phyloP scores from a whole-genome alignment of 208 protist genomes.

The Acanthamoeba healyi region DNA sequence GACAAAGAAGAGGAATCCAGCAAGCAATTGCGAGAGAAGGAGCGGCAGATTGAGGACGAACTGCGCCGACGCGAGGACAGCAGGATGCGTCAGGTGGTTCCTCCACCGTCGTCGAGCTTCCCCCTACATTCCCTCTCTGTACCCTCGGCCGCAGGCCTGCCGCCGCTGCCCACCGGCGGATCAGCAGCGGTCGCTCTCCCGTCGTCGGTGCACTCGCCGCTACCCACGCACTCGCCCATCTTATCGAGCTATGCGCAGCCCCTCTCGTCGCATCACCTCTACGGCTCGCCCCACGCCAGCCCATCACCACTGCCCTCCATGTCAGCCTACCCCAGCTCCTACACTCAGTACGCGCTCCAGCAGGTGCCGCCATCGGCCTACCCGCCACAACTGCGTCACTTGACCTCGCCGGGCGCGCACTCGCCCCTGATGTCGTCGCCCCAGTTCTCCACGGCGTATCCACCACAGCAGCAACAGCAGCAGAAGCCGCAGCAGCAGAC shows the following conservation, averaged over 20 bases:
- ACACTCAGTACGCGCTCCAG: slow-evolving; percentile 56
- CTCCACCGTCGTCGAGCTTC: slow-evolving; percentile 23
- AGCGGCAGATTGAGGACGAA: slow-evolving; percentile 20
- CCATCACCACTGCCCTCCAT: background rate
- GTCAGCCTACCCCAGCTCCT: slow-evolving; percentile 19
- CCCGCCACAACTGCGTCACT: slow-evolving; percentile 18
- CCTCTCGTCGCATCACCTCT: background rate
- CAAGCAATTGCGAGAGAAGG: slow-evolving; percentile 9
- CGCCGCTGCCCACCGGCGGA: slow-evolving; percentile 35
- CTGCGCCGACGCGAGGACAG: slow-evolving; percentile 23
- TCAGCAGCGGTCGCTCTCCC: background rate
- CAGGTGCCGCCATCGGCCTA: slow-evolving; percentile 41
- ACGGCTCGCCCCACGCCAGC: background rate
- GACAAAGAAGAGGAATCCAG: slow-evolving; percentile 15
- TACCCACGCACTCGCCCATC: slow-evolving; percentile 36
- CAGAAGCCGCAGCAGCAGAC: background rate
- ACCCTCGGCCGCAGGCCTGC: background rate
- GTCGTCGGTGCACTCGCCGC: background rate
- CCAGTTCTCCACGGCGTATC: background rate
- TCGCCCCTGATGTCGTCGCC: background rate
- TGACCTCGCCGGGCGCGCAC: background rate
- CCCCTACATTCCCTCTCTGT: background rate
- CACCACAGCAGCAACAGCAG: background rate
- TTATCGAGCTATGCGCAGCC: background rate
- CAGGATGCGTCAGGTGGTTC: slow-evolving; percentile 12